These are phyloP conservation scores for Lactarius vividus DNA, from an alignment of 768 basidiomycete genomes.

Conservation along the genomic window DNA sequence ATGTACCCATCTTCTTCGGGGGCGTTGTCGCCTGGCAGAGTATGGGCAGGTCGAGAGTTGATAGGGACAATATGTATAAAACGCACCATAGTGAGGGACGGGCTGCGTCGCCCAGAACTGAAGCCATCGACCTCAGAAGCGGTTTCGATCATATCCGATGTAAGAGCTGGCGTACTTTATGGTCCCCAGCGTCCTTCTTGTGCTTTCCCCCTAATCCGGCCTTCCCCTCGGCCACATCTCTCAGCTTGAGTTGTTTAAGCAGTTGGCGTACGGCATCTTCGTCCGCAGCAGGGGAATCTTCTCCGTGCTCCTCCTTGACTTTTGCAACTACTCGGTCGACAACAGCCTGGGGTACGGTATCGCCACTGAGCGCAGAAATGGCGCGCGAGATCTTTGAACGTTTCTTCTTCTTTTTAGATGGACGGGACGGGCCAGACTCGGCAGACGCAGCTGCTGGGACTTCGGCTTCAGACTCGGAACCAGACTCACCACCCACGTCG, in stretches of 20 bases:
- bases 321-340: slow-evolving; percentile 64
- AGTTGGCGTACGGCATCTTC: slow-evolving; percentile 66
- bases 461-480: slow-evolving; percentile 16
- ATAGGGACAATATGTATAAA: background rate
- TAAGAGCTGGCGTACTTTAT: slow-evolving; percentile 61
- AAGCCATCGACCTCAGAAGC: slow-evolving; percentile 16
- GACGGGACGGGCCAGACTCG: slow-evolving; percentile 35
- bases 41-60: slow-evolving; percentile 12
- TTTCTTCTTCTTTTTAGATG: slow-evolving; percentile 84
- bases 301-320: slow-evolving; percentile 40
- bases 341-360: slow-evolving; percentile 64
- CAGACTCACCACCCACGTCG: slow-evolving; percentile 8
- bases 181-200: slow-evolving; percentile 79
- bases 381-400: slow-evolving; percentile 64
- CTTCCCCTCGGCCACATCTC: slow-evolving; percentile 84
- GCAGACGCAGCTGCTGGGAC: slow-evolving; percentile 15
- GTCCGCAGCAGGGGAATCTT: slow-evolving; percentile 41
- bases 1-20: slow-evolving; percentile 82
- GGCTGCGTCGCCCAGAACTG: slow-evolving; percentile 99
- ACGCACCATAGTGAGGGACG: slow-evolving; percentile 79
- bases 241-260: slow-evolving; percentile 75
- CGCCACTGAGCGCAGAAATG: slow-evolving; percentile 48
- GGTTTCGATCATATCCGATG: background rate
- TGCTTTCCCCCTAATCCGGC: slow-evolving; percentile 70
- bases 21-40: slow-evolving; percentile 53